Evolutionary conservation across 139 green algal genomes (phyloP).

Genomic region (Nannochloris sp.): DNA sequence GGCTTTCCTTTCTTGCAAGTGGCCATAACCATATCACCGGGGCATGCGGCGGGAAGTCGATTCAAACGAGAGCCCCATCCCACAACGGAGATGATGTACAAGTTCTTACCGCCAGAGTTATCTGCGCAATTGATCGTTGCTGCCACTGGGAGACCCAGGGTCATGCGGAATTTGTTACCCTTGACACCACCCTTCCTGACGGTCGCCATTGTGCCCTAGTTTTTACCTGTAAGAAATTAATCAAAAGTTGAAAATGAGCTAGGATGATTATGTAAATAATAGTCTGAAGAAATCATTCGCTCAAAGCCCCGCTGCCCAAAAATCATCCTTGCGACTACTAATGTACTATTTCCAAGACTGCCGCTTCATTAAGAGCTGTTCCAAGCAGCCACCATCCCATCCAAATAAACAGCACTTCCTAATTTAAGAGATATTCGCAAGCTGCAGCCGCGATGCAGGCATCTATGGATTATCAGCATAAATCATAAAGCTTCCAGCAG

Average conservation of each 20-base stretch:
- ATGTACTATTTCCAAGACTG: no score
- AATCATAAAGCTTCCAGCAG: no score
- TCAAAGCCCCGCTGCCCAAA: not conserved
- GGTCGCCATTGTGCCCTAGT: slow-evolving; percentile 29
- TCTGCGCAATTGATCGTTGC: slow-evolving; percentile 98
- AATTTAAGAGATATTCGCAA: no score
- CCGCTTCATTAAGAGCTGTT: no score
- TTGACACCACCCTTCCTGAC: slow-evolving; percentile 53
- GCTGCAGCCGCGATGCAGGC: no score
- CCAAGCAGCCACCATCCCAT: no score
- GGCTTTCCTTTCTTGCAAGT: slow-evolving; percentile 99
- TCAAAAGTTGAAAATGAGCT: not conserved
- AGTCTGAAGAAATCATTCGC: not conserved
- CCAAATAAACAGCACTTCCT: no score
- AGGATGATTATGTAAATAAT: not conserved
- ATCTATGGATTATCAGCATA: no score
- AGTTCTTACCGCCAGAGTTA: slow-evolving; percentile 89
- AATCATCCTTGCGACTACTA: not conserved
- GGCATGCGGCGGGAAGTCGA: slow-evolving; percentile 78
- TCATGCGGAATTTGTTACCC: slow-evolving; percentile 98
- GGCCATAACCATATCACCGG: slow-evolving; percentile 98
- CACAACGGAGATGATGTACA: slow-evolving; percentile 97
- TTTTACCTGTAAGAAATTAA: not conserved
- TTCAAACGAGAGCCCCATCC: slow-evolving; percentile 93
- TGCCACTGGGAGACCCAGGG: slow-evolving; percentile 90